These are phyloP conservation scores for Benincasa hispida DNA, from an alignment of 306 rosid species.

Conservation along the genomic window DNA sequence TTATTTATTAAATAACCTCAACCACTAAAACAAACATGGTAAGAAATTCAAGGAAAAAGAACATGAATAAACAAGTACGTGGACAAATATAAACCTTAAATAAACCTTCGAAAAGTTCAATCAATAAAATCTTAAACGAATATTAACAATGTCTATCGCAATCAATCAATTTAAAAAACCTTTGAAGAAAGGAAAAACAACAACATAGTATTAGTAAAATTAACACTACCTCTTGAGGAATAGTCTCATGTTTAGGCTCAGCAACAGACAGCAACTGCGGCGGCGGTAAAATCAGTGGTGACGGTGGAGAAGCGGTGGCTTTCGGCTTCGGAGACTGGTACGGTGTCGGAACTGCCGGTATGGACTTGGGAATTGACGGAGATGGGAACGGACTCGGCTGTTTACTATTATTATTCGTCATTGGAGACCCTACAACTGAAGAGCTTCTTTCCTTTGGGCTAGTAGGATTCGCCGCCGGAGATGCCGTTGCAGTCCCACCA, in stretches of 20 bases:
- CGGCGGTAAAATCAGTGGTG: conserved; percentile 4
- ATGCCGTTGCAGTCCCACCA: not conserved
- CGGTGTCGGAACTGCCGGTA: not conserved
- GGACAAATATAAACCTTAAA: not conserved
- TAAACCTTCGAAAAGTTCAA: not conserved
- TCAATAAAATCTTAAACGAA: not conserved
- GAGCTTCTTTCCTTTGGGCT: not conserved
- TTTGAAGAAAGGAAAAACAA: not conserved
- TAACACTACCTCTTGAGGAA: conserved; percentile 19
- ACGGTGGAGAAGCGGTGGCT: not conserved
- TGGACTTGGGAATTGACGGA: not conserved
- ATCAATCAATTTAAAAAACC: not conserved
- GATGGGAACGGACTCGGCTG: not conserved
- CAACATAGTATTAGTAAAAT: not conserved
- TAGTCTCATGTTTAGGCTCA: not conserved
- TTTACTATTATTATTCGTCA: not conserved
- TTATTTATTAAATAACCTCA: no score
- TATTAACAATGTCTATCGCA: not conserved
- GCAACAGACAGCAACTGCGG: not conserved
- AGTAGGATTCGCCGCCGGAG: not conserved
- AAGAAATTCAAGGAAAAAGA: not conserved
- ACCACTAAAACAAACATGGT: not conserved
- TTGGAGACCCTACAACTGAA: not conserved
- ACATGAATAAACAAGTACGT: not conserved
- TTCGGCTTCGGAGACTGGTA: not conserved